Base-by-base conservation (phyloP, 192 early-diverging fungal genomes). In the Coemansia sp. region DNA sequence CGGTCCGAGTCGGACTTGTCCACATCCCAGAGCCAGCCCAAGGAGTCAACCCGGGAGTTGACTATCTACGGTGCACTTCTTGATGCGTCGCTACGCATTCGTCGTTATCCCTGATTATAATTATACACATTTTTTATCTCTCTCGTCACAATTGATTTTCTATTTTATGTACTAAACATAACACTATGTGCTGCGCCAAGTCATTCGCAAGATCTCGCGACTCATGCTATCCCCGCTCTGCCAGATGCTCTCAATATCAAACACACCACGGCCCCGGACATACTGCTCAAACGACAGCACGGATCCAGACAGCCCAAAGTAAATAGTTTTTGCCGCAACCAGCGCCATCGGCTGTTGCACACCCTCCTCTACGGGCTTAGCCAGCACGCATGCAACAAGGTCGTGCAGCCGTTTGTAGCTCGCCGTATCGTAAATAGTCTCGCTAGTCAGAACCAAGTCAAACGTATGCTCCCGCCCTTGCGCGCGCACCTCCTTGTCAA, bases 301-400 rank as follows among this genome's bases (percentile, higher is more conserved):
- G 18, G 89, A 88, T 6, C 96, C 96, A 23, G 89, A 85, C 2
- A 94, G 93, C 21, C 96, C 96, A 88, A 98, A 98, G 68, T 98
- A 98, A 6, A 89, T 87, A 0, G 89, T 85, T 63, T 98, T 98
- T 58, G 94, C 94, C 16, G 94, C 93, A 7, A 98, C 82, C 28
- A 89, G 86, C 12, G 48, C 66, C 59, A 56, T 58, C 14, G 76
- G 76, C n/a, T n/a, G n/a, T n/a, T n/a, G n/a, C 30, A 18, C 30
- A 14, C 22, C 16, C 16, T 11, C 14, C 25, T 22, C 9, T 75
- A 70, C 59, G 30, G 88, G 79, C 54, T 56, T 62, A n/a, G 70
- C 71, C 30, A 80, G 58, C 24, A 58, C 52, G 29, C 64, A 66
- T 5, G 30, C 58, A 48, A 92, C 81, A 25, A 87, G 77, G 64